A percentile compares a stretch with the other conserved stretches of the same genome.
Evolutionary conservation across 352 stramenopile species (phyloP).

Genomic region (Aphanomyces euteiches): DNA sequence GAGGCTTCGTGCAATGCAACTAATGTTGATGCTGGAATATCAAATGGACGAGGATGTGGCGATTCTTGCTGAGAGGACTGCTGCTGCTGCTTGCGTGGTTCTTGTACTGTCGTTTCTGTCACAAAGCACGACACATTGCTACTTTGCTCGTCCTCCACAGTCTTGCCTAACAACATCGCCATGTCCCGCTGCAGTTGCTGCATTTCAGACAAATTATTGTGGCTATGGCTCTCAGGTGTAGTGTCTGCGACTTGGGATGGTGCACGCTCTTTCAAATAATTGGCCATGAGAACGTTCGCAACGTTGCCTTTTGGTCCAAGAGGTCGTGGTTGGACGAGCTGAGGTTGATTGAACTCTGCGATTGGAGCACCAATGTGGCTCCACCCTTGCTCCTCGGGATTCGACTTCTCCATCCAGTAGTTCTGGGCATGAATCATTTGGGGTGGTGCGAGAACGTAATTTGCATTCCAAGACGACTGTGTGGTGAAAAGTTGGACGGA

Average conservation of each 20-base stretch:
- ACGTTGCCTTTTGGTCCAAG: constrained; percentile 14
- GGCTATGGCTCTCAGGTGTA: not conserved
- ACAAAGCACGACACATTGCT: constrained; percentile 9
- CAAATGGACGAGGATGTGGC: not conserved
- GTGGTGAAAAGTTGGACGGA: constrained; percentile 50
- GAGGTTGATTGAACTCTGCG: not conserved
- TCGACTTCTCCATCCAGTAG: constrained; percentile 39
- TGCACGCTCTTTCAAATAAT: not conserved
- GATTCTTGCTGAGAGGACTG: too few species aligned
- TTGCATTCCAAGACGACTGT: constrained; percentile 59
- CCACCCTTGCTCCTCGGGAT: not conserved
- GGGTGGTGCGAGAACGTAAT: constrained; percentile 60
- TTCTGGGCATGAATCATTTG: constrained; percentile 53
- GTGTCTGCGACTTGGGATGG: not conserved
- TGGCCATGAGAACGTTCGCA: not conserved
- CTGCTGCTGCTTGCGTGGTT: not conserved
- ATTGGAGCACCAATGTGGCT: not conserved
- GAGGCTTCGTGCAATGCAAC: not conserved
- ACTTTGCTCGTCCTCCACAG: not conserved
- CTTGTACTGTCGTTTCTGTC: constrained; percentile 4
- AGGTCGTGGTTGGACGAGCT: constrained; percentile 6
- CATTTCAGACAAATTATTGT: constrained; percentile 4
- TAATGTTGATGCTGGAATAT: not conserved
- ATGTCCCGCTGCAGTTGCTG: constrained; percentile 9
- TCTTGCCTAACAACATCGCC: constrained; percentile 5